Percentiles rank a stretch among this genome's conserved stretches.
These are phyloP conservation scores for Cadophora sp. DNA, from an alignment of 2,329 filamentous ascomycete species.

Conservation along the genomic window DNA sequence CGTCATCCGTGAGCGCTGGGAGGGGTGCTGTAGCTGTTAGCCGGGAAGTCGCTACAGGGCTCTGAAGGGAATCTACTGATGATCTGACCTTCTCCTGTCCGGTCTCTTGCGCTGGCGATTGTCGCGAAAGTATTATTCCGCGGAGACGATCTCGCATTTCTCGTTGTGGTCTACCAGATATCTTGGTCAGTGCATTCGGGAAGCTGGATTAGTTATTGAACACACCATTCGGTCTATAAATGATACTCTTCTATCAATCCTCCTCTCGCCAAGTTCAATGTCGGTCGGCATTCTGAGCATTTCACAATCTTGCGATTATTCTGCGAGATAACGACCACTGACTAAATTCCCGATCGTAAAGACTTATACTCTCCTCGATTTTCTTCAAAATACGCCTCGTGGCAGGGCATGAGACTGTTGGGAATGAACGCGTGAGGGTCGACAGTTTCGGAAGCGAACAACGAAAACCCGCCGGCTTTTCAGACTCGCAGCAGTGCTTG, in stretches of 20 bases:
- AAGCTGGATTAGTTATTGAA: not conserved
- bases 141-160: not conserved
- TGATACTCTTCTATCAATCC: not conserved
- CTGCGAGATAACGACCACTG: not conserved
- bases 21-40: not conserved
- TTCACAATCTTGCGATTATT: not conserved
- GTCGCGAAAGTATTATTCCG: not conserved
- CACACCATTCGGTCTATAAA: slow-evolving; percentile 3
- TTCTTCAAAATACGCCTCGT: not conserved
- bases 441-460: not conserved
- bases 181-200: not conserved
- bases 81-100: not conserved
- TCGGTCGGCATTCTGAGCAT: not conserved
- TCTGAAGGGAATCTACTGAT: not conserved
- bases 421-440: not conserved
- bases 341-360: not conserved
- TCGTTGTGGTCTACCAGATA: not conserved
- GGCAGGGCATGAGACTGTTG: not conserved
- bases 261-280: slow-evolving; percentile 3
- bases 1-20: not conserved
- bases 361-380: not conserved
- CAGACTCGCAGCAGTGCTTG: not conserved
- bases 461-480: not conserved
- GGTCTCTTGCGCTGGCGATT: not conserved
- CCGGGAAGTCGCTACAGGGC: not conserved